These are phyloP conservation scores for Moesziomyces sp. DNA, from an alignment of 1,284 basidiomycete species.

Conservation along the genomic window DNA sequence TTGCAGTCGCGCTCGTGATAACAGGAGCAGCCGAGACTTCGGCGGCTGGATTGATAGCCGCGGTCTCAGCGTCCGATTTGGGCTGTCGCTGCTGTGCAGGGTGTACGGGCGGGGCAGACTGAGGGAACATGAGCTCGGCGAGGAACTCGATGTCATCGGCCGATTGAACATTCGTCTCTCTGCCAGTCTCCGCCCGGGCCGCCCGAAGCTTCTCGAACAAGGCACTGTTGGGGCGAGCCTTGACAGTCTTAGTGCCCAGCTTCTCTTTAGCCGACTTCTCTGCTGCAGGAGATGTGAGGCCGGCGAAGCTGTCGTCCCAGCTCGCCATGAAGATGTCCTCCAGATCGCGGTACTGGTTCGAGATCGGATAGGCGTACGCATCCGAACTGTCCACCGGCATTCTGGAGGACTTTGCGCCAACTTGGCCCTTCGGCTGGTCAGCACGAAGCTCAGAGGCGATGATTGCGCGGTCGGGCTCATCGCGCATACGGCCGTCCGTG, in stretches of 20 bases:
- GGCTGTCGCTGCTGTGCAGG: too few species aligned
- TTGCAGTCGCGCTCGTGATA: too few species aligned
- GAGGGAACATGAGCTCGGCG: slow-evolving; percentile 22
- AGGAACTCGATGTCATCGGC: slow-evolving; percentile 28
- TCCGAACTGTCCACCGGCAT: slow-evolving; percentile 6
- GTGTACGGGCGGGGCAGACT: neutral
- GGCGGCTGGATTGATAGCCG: too few species aligned
- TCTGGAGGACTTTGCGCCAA: slow-evolving; percentile 13
- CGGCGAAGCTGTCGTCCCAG: slow-evolving; percentile 33
- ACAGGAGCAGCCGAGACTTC: too few species aligned
- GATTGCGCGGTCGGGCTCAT: slow-evolving; percentile 1
- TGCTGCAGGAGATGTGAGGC: slow-evolving; percentile 2
- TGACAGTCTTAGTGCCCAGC: slow-evolving; percentile 1
- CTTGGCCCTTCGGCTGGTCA: slow-evolving; percentile 4
- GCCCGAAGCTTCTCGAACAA: slow-evolving; percentile 25
- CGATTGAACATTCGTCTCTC: neutral
- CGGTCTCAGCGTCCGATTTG: too few species aligned
- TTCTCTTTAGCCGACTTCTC: neutral
- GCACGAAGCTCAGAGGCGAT: neutral
- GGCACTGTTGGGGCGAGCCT: slow-evolving; percentile 14
- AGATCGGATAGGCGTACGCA: slow-evolving; percentile 23
- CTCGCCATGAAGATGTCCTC: slow-evolving; percentile 37
- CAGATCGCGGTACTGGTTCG: slow-evolving; percentile 27
- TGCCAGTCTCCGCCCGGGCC: neutral
- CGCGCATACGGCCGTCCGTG: slow-evolving; percentile 21